Conservation (phyloP, 139 green algal species). For the Raphidocelis subcapitata region DNA sequence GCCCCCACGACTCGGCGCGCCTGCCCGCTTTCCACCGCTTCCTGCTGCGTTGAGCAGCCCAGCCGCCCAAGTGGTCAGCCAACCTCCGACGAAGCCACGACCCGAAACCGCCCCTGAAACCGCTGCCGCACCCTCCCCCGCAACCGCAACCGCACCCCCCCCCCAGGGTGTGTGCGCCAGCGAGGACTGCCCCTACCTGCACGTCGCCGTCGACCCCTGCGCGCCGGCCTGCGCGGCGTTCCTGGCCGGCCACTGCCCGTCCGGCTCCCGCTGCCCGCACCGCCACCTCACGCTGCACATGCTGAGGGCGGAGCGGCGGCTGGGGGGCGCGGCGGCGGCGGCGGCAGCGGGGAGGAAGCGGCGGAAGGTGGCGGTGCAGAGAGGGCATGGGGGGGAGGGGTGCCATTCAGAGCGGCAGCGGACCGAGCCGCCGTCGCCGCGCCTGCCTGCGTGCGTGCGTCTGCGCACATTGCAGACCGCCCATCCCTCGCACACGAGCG, state of each 20-base stretch:
- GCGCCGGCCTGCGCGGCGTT: slow-evolving; percentile 60
- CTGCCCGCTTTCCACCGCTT: background rate
- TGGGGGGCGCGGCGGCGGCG: slow-evolving; percentile 2
- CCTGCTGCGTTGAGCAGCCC: background rate
- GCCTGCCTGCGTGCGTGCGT: background rate
- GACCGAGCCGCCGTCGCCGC: background rate
- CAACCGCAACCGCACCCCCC: background rate
- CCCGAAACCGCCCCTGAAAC: background rate
- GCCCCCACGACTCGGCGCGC: background rate
- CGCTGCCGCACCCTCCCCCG: background rate
- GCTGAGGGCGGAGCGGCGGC: slow-evolving; percentile 35
- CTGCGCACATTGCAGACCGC: background rate
- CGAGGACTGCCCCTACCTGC: slow-evolving; percentile 63
- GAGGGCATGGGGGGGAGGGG: background rate
- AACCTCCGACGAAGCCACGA: background rate
- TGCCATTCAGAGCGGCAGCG: background rate
- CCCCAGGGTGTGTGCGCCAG: slow-evolving; percentile 61
- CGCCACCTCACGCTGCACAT: slow-evolving; percentile 60
- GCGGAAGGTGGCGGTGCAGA: background rate
- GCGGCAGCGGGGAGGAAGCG: slow-evolving; percentile 10
- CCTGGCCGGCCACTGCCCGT: slow-evolving; percentile 58
- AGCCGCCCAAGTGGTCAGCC: background rate
- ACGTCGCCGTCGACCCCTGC: slow-evolving; percentile 49
- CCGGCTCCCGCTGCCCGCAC: slow-evolving; percentile 46
- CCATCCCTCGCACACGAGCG: background rate